Evolutionary conservation across 139 green algal genomes (phyloP).

Genomic region (Axilococcus clingmanii): DNA sequence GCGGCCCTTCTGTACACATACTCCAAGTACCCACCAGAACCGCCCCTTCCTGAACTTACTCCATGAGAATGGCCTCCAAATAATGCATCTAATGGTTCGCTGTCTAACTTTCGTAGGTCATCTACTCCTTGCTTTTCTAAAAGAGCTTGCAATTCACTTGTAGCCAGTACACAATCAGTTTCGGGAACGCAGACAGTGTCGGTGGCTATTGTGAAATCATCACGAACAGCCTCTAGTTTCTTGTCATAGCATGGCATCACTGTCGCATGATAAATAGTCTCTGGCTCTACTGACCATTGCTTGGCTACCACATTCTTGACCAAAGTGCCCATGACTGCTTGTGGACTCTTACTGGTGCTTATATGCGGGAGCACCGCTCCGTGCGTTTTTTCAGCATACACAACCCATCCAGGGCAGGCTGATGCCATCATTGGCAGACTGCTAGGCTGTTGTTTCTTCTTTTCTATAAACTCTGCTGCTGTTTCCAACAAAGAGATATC

Average conservation of each 20-base stretch:
- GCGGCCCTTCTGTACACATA: constrained; percentile 65
- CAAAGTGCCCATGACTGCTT: constrained; percentile 80
- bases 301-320: constrained; percentile 64
- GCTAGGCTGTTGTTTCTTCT: constrained; percentile 15
- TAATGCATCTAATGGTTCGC: not conserved
- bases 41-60: not conserved
- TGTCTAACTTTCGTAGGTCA: not conserved
- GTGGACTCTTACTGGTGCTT: constrained; percentile 71
- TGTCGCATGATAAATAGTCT: constrained; percentile 72
- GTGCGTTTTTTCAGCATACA: constrained; percentile 98
- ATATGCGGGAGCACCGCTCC: constrained; percentile 29
- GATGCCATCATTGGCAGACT: constrained; percentile 78
- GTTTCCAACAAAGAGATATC: constrained; percentile 76
- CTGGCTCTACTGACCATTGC: constrained; percentile 20
- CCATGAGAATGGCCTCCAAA: not conserved
- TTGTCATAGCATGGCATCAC: constrained; percentile 99
- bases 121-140: constrained; percentile 35
- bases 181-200: constrained; percentile 39
- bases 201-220: constrained; percentile 50
- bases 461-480: constrained; percentile 67
- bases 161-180: constrained; percentile 88
- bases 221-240: constrained; percentile 90
- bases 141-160: constrained; percentile 68
- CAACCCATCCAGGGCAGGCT: constrained; percentile 94
- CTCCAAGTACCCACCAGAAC: constrained; percentile 81